Evolutionary conservation across 768 basidiomycete genomes (phyloP).

Genomic region (Kwoniella shandongensis): DNA sequence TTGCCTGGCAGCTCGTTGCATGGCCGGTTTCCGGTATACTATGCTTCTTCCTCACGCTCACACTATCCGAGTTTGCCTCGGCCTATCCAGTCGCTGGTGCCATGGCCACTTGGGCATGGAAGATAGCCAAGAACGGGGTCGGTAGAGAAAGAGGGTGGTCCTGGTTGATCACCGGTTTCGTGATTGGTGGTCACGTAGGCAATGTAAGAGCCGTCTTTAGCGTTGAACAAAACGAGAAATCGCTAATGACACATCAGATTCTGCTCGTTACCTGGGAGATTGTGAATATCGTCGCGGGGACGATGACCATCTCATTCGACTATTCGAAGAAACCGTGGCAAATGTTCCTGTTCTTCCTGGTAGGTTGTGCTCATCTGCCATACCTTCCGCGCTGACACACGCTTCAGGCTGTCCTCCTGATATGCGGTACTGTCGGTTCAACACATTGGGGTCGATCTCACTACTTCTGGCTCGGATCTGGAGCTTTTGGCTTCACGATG

Average conservation of each 20-base stretch:
- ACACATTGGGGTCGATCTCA: constrained; percentile 50
- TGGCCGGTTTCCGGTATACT: constrained; percentile 48
- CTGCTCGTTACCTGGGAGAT: constrained; percentile 47
- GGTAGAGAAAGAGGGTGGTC: constrained; percentile 51
- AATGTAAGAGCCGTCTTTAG: constrained; percentile 30
- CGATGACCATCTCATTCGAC: constrained; percentile 39
- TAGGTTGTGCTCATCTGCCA: constrained; percentile 11
- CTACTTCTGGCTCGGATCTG: constrained; percentile 44
- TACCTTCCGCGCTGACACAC: neutral
- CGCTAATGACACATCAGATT: constrained; percentile 24
- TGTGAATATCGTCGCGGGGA: constrained; percentile 40
- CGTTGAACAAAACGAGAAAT: neutral
- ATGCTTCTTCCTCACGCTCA: constrained; percentile 42
- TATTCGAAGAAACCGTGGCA: constrained; percentile 45
- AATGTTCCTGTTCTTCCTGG: constrained; percentile 43
- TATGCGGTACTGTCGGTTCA: constrained; percentile 37
- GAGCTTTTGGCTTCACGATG: constrained; percentile 33
- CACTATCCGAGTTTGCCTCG: constrained; percentile 48
- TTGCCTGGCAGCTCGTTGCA: constrained; percentile 36
- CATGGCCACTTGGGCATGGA: constrained; percentile 53
- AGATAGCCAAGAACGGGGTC: constrained; percentile 43
- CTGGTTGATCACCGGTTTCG: constrained; percentile 47
- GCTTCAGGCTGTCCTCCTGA: constrained; percentile 30
- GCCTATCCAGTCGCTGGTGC: constrained; percentile 52
- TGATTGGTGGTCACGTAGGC: constrained; percentile 42